Percentiles rank a stretch among this genome's conserved stretches.
phyloP scores from a whole-genome alignment of 2,329 filamentous ascomycete species.

The Penicillium sp. region DNA sequence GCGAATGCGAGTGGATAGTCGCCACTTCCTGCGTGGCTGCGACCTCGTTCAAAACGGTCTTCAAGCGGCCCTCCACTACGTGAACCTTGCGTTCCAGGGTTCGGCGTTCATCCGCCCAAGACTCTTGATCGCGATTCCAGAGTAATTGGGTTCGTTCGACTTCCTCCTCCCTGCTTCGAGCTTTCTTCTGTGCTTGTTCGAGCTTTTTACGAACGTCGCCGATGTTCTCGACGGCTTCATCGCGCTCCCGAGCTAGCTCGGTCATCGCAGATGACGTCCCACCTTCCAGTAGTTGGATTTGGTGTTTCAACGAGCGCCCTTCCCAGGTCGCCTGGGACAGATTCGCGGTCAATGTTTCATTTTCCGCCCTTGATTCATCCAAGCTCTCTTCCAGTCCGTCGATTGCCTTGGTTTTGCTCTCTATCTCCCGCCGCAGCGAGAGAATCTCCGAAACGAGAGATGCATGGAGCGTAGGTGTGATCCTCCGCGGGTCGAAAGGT shows the following conservation, averaged over 20 bases:
- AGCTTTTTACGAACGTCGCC: conserved; percentile 74
- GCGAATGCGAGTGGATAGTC: conserved; percentile 29
- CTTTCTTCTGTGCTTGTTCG: conserved; percentile 73
- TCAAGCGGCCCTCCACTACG: conserved; percentile 83
- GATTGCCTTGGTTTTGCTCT: conserved; percentile 83
- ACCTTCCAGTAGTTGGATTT: conserved; percentile 81
- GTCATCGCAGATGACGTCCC: conserved; percentile 83
- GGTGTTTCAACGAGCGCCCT: conserved; percentile 74
- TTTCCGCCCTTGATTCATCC: conserved; percentile 69
- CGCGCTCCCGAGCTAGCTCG: conserved; percentile 79
- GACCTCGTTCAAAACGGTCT: conserved; percentile 81
- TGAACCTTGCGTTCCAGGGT: conserved; percentile 82
- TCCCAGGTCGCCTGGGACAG: conserved; percentile 70
- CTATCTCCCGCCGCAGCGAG: conserved; percentile 79
- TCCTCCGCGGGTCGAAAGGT: conserved; percentile 82
- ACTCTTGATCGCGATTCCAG: conserved; percentile 80
- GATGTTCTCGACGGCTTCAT: conserved; percentile 73
- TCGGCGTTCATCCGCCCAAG: conserved; percentile 80
- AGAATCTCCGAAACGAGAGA: conserved; percentile 94
- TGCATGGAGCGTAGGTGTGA: conserved; percentile 92
- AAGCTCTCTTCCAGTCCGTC: conserved; percentile 77
- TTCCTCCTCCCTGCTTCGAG: conserved; percentile 78
- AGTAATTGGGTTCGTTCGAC: conserved; percentile 72
- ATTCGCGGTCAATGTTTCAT: conserved; percentile 66
- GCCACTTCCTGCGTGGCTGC: conserved; percentile 44